Evolutionary conservation across 768 basidiomycete species (phyloP), one percentile per base, ranked within the genome.

Genomic region (Zangia roseola): DNA sequence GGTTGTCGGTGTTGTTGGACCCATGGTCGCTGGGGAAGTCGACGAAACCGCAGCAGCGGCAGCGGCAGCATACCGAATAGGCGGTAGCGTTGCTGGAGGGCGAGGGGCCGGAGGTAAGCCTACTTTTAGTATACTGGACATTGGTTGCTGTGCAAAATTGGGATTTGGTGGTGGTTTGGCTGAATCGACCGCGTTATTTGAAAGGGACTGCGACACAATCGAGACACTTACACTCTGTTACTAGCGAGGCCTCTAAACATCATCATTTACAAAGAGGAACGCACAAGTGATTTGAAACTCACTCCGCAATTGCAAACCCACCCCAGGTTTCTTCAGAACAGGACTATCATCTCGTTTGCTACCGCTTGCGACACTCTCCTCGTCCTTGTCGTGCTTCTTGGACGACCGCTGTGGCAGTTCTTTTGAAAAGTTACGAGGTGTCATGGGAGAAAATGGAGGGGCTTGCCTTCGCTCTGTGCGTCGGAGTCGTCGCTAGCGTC

Each of bases 1-100:
- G 19, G 79, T 68, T 58, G 75, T 69, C 54, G 60, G 62, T 21
- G 60, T 61, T 23, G 54, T 5, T 26, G 61, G 58, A 20, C 46
- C 59, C 41, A 61, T n/a, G 34, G 62, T 61, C 13, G 45, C 37
- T 13, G 62, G 59, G 20, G 60, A 50, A 7, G 54, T 38, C 13
- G 60, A 57, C 30, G 66, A 67, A 7, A 68, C 67, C 0, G 59
- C 67, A 0, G 67, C 66, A 0, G 92, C 94, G 3, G 93, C 94
- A 0, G 92, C 93, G n/a, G 91, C 82, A 26, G 95, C 87, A 64
- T 97, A 97, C 42, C 88, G 79, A 62, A 94, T 89, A 12, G 92
- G 88, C 37, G 91, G 88, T 48, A 91, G 67, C 19, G 77, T 65
- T 26, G 75, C 75, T 56, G 79, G 65, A 26, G 62, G 78, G 45